Base-by-base conservation (phyloP, 1,139 yeast species). In the Entelexis sorbosivorans region DNA sequence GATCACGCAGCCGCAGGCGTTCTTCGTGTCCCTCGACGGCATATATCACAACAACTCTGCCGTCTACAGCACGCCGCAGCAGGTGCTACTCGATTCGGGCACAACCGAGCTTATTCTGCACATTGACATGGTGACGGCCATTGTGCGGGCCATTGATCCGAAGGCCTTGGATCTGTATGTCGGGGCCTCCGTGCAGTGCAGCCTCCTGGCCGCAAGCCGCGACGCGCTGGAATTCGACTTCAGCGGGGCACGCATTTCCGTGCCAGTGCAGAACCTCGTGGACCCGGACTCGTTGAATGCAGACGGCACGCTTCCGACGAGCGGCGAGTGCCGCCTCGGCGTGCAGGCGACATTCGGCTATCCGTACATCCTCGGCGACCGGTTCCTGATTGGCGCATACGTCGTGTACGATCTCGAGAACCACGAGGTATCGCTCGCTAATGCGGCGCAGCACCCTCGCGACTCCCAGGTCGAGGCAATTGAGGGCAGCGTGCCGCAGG, bases 361-460 rank as follows among this genome's bases (percentile, higher is more conserved):
- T 14, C n/a, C 28, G 13, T 28, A 57, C 42, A 69, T 77, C 13
- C 64, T 85, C 13, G 96, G 96, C 45, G 95, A 84, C 65, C 76
- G 80, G 35, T 79, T 87, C 66, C 68, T 87, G 60, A 73, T 85
- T 55, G 73, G 76, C 49, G 88, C 85, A 8, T 87, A 87, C 63
- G 76, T 80, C 51, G 95, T 86, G 42, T 86, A 75, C 59, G 87
- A 85, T 64, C 68, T 82, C 56, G 87, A 81, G 20, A 75, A 74
- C 57, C 65, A 67, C 49, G 76, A 79, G 60, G 69, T 84, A 22
- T 77, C 79, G 1, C 54, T 85, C 50, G 93, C 88, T 4, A 49
- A 49, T 16, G 48, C 34, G 2, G 36, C 47, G 10, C 24, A 17
- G 10, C 24, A 17, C 24, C 24, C 24, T 5, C 8, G 24, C 24